Conservation (phyloP, 208 protist genomes). For the Trypanosoma caninum region DNA sequence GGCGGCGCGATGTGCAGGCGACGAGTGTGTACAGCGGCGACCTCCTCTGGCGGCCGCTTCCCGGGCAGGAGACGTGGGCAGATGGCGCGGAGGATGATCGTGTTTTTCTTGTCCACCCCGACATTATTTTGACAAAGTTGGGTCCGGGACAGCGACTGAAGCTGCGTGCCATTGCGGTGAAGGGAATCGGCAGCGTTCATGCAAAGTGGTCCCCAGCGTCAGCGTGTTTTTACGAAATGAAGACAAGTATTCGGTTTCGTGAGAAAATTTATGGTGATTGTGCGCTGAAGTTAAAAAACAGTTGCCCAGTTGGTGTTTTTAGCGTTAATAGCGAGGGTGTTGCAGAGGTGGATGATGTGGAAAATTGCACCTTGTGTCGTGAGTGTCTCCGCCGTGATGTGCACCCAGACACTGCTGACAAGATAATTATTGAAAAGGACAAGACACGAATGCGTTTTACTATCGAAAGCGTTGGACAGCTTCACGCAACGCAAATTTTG, state of each 20-base stretch:
- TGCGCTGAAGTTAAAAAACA: constrained; percentile 79
- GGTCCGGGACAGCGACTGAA: constrained; percentile 95
- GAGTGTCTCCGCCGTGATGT: constrained; percentile 94
- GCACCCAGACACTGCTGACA: constrained; percentile 42
- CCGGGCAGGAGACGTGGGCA: constrained; percentile 58
- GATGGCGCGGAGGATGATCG: constrained; percentile 44
- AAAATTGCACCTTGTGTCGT: constrained; percentile 95
- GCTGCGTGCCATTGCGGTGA: constrained; percentile 91
- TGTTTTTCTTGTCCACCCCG: constrained; percentile 94
- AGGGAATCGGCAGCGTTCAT: constrained; percentile 96
- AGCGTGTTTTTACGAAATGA: constrained; percentile 96
- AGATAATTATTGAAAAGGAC: constrained; percentile 72
- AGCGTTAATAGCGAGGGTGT: constrained; percentile 74
- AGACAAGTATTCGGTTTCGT: constrained; percentile 90
- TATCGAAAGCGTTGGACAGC: constrained; percentile 87
- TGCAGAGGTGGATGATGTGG: constrained; percentile 72
- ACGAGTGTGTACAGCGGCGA: constrained; percentile 89
- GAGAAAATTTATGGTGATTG: constrained; percentile 59
- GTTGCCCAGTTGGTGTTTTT: constrained; percentile 95
- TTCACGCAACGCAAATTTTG: constrained; percentile 72
- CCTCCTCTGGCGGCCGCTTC: constrained; percentile 93
- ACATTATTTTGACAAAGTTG: constrained; percentile 97
- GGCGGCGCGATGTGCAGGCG: constrained; percentile 47
- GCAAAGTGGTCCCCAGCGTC: constrained; percentile 98
- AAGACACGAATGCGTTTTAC: constrained; percentile 86